Percentiles rank a stretch among this genome's conserved stretches.
Evolutionary conservation across 805 yeast genomes (phyloP).

Genomic region (Candida maris): DNA sequence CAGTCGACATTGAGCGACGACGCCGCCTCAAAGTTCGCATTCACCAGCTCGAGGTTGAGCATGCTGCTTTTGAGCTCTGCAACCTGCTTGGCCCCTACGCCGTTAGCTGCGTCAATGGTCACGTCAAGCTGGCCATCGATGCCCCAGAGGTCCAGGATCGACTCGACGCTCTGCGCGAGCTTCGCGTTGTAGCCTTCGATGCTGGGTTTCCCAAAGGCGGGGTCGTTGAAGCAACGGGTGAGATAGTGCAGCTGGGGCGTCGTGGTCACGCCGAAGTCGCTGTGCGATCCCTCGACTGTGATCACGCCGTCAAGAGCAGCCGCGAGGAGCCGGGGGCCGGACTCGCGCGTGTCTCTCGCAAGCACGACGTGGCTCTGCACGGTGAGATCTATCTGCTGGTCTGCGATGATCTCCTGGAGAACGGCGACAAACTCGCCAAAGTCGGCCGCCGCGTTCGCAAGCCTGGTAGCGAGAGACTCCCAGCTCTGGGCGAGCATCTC

Average conservation of each 20-base stretch:
- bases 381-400: slow-evolving; percentile 44
- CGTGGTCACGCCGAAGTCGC: slow-evolving; percentile 69
- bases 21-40: slow-evolving; percentile 53
- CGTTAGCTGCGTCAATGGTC: slow-evolving; percentile 89
- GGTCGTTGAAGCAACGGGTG: slow-evolving; percentile 69
- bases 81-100: slow-evolving; percentile 87
- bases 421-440: slow-evolving; percentile 40
- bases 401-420: slow-evolving; percentile 36
- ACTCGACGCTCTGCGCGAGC: slow-evolving; percentile 49
- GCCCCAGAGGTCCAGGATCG: slow-evolving; percentile 34
- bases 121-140: slow-evolving; percentile 33
- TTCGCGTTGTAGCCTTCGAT: slow-evolving; percentile 71
- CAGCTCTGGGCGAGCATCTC: slow-evolving; percentile 81
- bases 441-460: slow-evolving; percentile 63
- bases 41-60: slow-evolving; percentile 45
- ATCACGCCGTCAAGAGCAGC: slow-evolving; percentile 62
- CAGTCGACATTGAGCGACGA: slow-evolving; percentile 66
- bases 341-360: slow-evolving; percentile 86
- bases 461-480: slow-evolving; percentile 76
- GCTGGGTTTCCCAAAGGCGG: slow-evolving; percentile 53
- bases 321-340: slow-evolving; percentile 63
- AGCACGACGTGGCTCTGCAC: slow-evolving; percentile 49
- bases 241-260: slow-evolving; percentile 94
- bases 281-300: slow-evolving; percentile 42
- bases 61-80: slow-evolving; percentile 38